Evolutionary conservation across 2,329 filamentous ascomycete species (phyloP).

Genomic region (Simplicillium aogashimaense): DNA sequence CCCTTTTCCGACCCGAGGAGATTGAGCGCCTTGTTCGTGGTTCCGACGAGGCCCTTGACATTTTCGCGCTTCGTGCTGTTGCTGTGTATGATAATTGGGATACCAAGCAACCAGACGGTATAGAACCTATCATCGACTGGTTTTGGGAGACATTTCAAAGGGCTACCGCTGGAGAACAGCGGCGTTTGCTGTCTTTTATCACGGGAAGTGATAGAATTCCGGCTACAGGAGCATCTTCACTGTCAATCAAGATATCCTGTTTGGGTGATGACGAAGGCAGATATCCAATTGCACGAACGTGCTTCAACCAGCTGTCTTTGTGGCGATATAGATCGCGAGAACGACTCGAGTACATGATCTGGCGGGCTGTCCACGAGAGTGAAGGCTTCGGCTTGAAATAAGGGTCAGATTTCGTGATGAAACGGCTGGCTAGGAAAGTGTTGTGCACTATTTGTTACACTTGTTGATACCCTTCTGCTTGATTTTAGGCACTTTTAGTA

Average conservation of each 20-base stretch:
- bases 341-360: conserved; percentile 62
- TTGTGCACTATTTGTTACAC: background rate
- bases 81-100: conserved; percentile 79
- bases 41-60: conserved; percentile 74
- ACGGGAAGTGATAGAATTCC: conserved; percentile 87
- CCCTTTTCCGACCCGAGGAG: conserved; percentile 80
- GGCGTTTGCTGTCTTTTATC: conserved; percentile 74
- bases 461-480: background rate
- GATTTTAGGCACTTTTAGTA: background rate
- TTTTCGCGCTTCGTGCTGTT: conserved; percentile 63
- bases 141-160: conserved; percentile 78
- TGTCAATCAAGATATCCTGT: conserved; percentile 67
- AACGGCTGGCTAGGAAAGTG: conserved; percentile 10
- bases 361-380: conserved; percentile 80
- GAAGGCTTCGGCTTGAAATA: conserved; percentile 87
- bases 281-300: conserved; percentile 80
- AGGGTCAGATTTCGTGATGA: conserved; percentile 10
- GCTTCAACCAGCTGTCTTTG: conserved; percentile 77
- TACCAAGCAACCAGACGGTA: conserved; percentile 39
- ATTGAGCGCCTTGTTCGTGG: conserved; percentile 82
- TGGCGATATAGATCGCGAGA: conserved; percentile 60
- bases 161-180: conserved; percentile 57
- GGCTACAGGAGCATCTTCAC: conserved; percentile 71
- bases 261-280: conserved; percentile 64
- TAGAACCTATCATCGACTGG: conserved; percentile 65